These are phyloP conservation scores for Oryza rufipogon DNA, from an alignment of 176 grass and related monocot species.

Conservation along the genomic window DNA sequence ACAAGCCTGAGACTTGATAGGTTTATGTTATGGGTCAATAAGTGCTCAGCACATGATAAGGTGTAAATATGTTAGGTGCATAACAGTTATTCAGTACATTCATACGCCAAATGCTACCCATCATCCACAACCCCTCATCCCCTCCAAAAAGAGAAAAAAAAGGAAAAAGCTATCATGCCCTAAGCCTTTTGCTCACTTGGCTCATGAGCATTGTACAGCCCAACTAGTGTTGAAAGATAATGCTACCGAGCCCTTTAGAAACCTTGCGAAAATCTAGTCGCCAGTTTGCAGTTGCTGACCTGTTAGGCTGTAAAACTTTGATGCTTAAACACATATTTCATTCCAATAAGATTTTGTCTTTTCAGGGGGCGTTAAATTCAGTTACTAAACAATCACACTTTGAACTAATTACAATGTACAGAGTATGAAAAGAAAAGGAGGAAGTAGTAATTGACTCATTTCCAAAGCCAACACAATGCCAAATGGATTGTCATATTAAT, in stretches of 20 bases:
- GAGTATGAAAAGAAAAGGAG: background rate
- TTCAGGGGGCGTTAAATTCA: background rate
- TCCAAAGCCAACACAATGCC: background rate
- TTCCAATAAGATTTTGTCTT: background rate
- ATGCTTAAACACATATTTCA: background rate
- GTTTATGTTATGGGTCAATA: too few relatives aligned
- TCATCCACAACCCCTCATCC: too few relatives aligned
- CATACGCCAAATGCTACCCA: constrained; percentile 13
- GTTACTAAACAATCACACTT: background rate
- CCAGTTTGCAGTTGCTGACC: background rate
- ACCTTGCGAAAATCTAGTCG: background rate
- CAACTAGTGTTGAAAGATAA: background rate
- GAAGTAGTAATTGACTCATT: background rate
- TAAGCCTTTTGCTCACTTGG: background rate
- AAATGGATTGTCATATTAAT: background rate
- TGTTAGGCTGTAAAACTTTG: too few relatives aligned
- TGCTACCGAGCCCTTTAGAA: background rate
- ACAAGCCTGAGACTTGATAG: background rate
- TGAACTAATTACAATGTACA: background rate
- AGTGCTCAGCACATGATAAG: background rate
- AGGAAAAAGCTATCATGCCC: too few relatives aligned
- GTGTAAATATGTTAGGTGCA: background rate
- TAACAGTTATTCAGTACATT: constrained; percentile 10
- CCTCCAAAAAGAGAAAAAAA: too few relatives aligned
- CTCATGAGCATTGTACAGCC: constrained; percentile 4